Evolutionary conservation across 2,329 filamentous ascomycete genomes (phyloP).

Genomic region (Bipolaris cookei): DNA sequence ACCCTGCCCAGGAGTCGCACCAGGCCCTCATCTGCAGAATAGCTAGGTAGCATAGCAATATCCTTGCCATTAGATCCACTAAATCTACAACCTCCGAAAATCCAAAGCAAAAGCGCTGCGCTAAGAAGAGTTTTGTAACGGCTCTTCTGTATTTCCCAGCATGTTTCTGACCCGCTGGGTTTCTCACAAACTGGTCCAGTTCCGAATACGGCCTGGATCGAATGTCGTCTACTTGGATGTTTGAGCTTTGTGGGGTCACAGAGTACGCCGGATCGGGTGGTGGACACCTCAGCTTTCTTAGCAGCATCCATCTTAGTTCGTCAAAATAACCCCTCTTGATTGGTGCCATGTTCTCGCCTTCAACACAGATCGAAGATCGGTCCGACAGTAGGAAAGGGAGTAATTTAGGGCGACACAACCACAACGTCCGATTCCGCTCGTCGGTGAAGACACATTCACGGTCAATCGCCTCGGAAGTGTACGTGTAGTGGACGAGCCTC

Average conservation of each 20-base stretch:
- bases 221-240: slow-evolving; percentile 45
- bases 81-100: slow-evolving; percentile 61
- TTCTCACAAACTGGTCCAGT: slow-evolving; percentile 49
- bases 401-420: slow-evolving; percentile 61
- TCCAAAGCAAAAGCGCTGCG: slow-evolving; percentile 49
- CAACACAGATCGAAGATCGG: slow-evolving; percentile 47
- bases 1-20: background rate
- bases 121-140: slow-evolving; percentile 52
- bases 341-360: background rate
- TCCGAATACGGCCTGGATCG: slow-evolving; percentile 48
- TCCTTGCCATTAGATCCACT: slow-evolving; percentile 72
- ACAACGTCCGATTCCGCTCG: slow-evolving; percentile 64
- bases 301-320: slow-evolving; percentile 46
- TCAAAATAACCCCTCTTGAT: slow-evolving; percentile 22
- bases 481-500: slow-evolving; percentile 67
- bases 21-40: slow-evolving; percentile 28
- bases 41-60: slow-evolving; percentile 59
- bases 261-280: slow-evolving; percentile 50
- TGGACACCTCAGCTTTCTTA: slow-evolving; percentile 50
- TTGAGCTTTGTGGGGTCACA: slow-evolving; percentile 19
- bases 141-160: slow-evolving; percentile 47
- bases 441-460: slow-evolving; percentile 60
- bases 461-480: slow-evolving; percentile 67
- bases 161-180: slow-evolving; percentile 13
- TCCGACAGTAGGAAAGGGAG: slow-evolving; percentile 46